Evolutionary conservation across 495 filamentous ascomycete genomes (phyloP), one percentile per base, ranked within the genome.

Genomic region (Tricharina praecox): DNA sequence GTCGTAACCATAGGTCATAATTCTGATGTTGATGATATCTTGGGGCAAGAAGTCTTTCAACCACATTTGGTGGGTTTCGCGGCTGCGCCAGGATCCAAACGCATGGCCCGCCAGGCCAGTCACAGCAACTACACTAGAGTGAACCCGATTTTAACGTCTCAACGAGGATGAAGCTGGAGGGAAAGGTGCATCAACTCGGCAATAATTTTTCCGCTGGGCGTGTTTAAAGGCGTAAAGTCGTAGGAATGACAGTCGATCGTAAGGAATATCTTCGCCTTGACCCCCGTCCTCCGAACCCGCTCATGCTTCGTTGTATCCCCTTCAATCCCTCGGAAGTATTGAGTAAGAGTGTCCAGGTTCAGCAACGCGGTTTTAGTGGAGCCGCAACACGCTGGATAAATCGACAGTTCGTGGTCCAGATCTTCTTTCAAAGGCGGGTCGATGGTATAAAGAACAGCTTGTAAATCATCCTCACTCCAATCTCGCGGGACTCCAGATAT

Each of bases 1-100:
- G 36, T 58, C 51, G 44, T 66, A 66, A 2, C 63, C 63, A 35
- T 64, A 65, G 28, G 59, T 60, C 18, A 60, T 52, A 1, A 59
- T 55, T 28, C 59, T 42, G 28, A 48, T 48, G 16, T 61, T 49
- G 7, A 49, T 34, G 21, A 62, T 28, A 42, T 59, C 59, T 20
- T 49, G 49, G 0, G 59, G 57, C 3, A 66, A 51, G 39, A 59
- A 58, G 45, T 66, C 56, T 18, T 61, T 51, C 3, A 66, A 54
- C 63, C 58, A 64, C 59, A 64, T 64, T 4, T 37, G 26, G 28
- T 20, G 35, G 13, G 4, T 52, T 38, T 53, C 45, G 38, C 50
- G 34, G 20, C 50, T 48, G 18, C 57, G 38, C 62, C 63, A 65
- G 8, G 63, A 63, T 35, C 51, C 63, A 40, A 54, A 66, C 1